Base-by-base conservation (phyloP, 768 basidiomycete species). In the Boletus subcaerulescens region DNA sequence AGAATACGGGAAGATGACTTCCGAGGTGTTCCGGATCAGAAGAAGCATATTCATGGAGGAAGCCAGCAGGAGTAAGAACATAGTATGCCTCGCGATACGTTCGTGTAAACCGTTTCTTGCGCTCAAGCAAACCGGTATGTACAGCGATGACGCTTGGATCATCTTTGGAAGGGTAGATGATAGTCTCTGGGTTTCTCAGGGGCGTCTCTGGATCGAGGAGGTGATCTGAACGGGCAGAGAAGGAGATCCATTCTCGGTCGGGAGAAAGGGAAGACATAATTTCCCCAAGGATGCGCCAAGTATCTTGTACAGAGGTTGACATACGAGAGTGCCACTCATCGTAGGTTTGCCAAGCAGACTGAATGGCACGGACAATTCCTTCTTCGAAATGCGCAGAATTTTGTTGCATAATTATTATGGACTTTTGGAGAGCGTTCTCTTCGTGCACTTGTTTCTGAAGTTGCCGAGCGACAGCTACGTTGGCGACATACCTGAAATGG, bases 371-470 rank as follows among this genome's bases (percentile, higher is more conserved):
- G 26, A 99, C 93, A 63, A 99, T 91, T 49, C 94, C 95, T 60
- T 93, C 91, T 72, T 98, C 97, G 63, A 99, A 99, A 68, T 95
- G 88, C 20, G 95, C 96, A 15, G 88, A 91, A 69, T 96, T 96
- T 60, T 95, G 93, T 64, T 99, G 96, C 84, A 96, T 98, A 71
- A 99, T 95, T 66, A 99, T 86, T 65, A 98, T 91, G 3, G 89
- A 91, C 71, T 98, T 99, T 74, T 99, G 96, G 14, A 99, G 84
- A 0, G 94, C 85, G 68, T 99, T 99, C 74, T 99, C 97, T 74
- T 97, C 96, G 73, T 93, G 85, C 43, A 98, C 91, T 74, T 98
- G 95, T 62, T 90, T 91, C 59, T 85, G 82, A 15, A 97, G 83
- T 69, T 97, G 93, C 48, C 82, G 86, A 18, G 78, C 71, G 36